A percentile compares a stretch with the other conserved stretches of the same genome.
phyloP scores from a whole-genome alignment of 495 filamentous ascomycete genomes.

The Bacidia rubella region DNA sequence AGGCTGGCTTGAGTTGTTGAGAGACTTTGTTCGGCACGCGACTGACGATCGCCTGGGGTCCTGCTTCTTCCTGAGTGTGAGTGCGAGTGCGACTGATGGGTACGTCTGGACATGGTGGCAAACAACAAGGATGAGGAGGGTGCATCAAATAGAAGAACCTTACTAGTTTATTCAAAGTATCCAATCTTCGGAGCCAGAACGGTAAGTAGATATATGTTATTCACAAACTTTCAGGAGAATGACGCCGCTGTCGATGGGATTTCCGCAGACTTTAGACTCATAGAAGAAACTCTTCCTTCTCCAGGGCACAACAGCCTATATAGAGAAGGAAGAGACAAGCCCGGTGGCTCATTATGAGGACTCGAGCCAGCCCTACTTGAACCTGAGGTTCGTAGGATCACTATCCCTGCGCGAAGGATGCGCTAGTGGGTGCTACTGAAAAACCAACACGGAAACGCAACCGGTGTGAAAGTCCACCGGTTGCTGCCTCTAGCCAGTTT shows the following conservation, averaged over 20 bases:
- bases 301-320: not conserved
- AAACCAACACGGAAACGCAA: slow-evolving; percentile 5
- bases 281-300: not conserved
- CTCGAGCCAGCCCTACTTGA: slow-evolving; percentile 3
- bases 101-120: slow-evolving; percentile 16
- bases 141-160: slow-evolving; percentile 1
- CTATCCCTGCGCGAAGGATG: slow-evolving; percentile 1
- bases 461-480: not conserved
- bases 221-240: not conserved
- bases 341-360: not conserved
- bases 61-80: slow-evolving; percentile 17
- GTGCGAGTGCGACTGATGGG: not conserved
- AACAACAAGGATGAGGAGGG: slow-evolving; percentile 5
- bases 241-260: not conserved
- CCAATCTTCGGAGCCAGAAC: not conserved
- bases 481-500: slow-evolving; percentile 1
- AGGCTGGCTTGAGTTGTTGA: slow-evolving; percentile 20
- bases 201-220: slow-evolving; percentile 3
- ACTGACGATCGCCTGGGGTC: slow-evolving; percentile 1
- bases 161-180: not conserved
- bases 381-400: not conserved
- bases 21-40: slow-evolving; percentile 5
- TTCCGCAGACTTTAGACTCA: not conserved
- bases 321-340: slow-evolving; percentile 3
- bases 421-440: not conserved